phyloP scores from a whole-genome alignment of 257 asterid genomes.

The Lavandula angustifolia region DNA sequence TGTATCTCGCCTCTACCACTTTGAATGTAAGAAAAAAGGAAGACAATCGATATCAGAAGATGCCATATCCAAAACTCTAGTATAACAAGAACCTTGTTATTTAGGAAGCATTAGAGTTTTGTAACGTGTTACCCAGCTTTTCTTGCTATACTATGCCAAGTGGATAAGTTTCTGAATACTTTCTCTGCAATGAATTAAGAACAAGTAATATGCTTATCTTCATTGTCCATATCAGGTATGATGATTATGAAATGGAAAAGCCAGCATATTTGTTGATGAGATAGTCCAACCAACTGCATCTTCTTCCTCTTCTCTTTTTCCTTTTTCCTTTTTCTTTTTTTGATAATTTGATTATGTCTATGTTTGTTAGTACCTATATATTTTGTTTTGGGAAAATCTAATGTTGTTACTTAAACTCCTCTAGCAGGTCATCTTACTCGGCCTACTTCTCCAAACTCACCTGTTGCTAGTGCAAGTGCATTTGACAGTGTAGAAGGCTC shows the following conservation, averaged over 20 bases:
- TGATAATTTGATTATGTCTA: background rate
- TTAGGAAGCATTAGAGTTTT: conserved; percentile 2
- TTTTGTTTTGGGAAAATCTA: conserved; percentile 41
- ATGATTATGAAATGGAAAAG: conserved; percentile 12
- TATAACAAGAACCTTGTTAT: background rate
- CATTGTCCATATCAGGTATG: background rate
- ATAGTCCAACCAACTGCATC: background rate
- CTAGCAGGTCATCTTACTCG: conserved; percentile 61
- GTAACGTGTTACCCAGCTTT: background rate
- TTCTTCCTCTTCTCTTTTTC: background rate
- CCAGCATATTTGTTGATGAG: conserved; percentile 11
- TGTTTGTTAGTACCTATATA: conserved; percentile 14
- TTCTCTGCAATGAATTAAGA: background rate
- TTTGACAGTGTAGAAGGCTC: conserved; percentile 94
- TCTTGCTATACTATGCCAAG: conserved; percentile 2
- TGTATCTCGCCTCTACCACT: background rate
- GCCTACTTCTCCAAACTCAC: conserved; percentile 90
- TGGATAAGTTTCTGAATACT: conserved; percentile 5
- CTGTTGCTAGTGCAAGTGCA: conserved; percentile 87
- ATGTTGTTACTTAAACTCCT: conserved; percentile 40
- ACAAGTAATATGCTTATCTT: background rate
- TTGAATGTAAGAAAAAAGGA: background rate
- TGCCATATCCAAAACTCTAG: conserved; percentile 5
- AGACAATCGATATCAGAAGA: background rate
- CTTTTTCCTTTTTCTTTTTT: background rate